These are phyloP conservation scores for Hyphopichia pseudoburtonii DNA, from an alignment of 1,139 yeast genomes.

Conservation along the genomic window DNA sequence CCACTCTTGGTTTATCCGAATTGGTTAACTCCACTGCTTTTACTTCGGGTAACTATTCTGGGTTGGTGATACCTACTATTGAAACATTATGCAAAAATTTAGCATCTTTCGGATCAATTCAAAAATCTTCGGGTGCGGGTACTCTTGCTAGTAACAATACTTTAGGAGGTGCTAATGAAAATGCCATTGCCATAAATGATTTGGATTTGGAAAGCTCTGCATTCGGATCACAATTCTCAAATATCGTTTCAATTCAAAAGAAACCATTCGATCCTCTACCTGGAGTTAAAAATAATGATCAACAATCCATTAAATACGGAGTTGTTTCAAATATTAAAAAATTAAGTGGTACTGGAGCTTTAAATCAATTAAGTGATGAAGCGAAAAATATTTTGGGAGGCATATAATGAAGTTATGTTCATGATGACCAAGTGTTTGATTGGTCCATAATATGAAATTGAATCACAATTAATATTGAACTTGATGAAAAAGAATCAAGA, in stretches of 20 bases:
- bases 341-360: conserved; percentile 29
- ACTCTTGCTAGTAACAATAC: conserved; percentile 20
- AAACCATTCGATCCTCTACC: conserved; percentile 72
- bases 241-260: conserved; percentile 60
- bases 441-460: too few species aligned
- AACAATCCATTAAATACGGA: conserved; percentile 26
- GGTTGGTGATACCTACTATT: conserved; percentile 49
- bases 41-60: conserved; percentile 36
- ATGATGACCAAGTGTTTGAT: too few species aligned
- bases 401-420: too few species aligned
- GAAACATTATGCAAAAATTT: conserved; percentile 53
- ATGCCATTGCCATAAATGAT: conserved; percentile 38
- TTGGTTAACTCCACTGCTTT: conserved; percentile 31
- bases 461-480: not conserved
- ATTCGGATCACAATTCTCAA: conserved; percentile 84
- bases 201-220: conserved; percentile 63
- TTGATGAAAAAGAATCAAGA: too few species aligned
- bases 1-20: conserved; percentile 71
- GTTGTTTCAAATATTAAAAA: conserved; percentile 31
- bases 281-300: conserved; percentile 36
- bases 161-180: conserved; percentile 10
- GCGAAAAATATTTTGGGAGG: conserved; percentile 16
- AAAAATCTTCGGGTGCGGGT: conserved; percentile 28
- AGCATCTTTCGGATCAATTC: conserved; percentile 36
- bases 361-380: conserved; percentile 28